A percentile compares a stretch with the other conserved stretches of the same genome.
phyloP scores from a whole-genome alignment of 2,329 filamentous ascomycete species.

The Trichoderma koningiopsis region DNA sequence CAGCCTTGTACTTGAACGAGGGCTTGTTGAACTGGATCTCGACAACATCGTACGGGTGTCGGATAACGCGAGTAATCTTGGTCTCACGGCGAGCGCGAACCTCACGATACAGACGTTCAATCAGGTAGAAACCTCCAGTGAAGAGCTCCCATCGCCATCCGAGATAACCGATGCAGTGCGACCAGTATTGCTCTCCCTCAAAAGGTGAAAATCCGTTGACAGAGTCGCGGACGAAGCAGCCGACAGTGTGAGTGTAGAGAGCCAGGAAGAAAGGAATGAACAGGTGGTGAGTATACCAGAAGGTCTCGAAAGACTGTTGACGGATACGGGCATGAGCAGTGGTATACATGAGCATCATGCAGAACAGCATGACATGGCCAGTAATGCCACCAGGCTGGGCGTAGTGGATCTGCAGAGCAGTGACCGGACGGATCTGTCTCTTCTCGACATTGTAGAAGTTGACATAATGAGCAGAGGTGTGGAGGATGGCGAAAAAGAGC shows the following conservation, averaged over 20 bases:
- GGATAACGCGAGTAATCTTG: constrained; percentile 89
- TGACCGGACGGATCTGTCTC: constrained; percentile 75
- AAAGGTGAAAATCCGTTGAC: constrained; percentile 76
- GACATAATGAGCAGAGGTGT: constrained; percentile 85
- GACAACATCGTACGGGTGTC: constrained; percentile 94
- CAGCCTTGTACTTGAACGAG: constrained; percentile 96
- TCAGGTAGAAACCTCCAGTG: constrained; percentile 80
- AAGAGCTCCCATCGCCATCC: constrained; percentile 97
- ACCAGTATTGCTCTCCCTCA: constrained; percentile 79
- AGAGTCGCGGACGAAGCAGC: constrained; percentile 93
- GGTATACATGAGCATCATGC: constrained; percentile 98
- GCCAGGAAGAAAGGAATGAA: constrained; percentile 93
- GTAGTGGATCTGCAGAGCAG: constrained; percentile 90
- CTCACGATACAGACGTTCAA: constrained; percentile 89
- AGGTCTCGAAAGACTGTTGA: constrained; percentile 96
- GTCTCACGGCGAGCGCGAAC: constrained; percentile 81
- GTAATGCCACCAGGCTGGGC: constrained; percentile 86
- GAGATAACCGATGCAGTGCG: constrained; percentile 90
- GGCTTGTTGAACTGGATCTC: constrained; percentile 98
- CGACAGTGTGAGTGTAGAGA: constrained; percentile 93
- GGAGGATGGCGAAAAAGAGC: constrained; percentile 77
- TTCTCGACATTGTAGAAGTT: constrained; percentile 98
- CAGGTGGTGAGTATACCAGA: constrained; percentile 99
- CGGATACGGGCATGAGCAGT: constrained; percentile 91
- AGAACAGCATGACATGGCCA: constrained; percentile 96